Conservation (phyloP, 2,329 filamentous ascomycete genomes). For the Botrytis byssoidea region DNA sequence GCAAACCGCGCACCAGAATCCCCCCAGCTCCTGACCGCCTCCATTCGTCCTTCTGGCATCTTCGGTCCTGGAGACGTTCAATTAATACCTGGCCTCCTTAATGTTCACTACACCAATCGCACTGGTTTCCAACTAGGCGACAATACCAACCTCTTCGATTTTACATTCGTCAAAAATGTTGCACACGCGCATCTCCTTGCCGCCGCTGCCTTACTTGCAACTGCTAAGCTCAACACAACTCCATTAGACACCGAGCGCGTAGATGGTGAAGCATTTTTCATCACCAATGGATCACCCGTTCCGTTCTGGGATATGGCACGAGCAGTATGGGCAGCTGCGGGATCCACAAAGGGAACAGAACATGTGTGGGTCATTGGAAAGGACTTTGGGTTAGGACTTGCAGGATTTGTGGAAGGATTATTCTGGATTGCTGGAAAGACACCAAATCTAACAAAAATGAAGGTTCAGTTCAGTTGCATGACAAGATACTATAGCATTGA, state of each 20-base stretch:
- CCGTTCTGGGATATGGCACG: conserved; percentile 90
- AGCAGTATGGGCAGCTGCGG: conserved; percentile 63
- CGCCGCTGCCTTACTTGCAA: conserved; percentile 50
- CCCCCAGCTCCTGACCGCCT: conserved; percentile 65
- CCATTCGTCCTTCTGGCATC: conserved; percentile 84
- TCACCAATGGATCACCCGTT: conserved; percentile 80
- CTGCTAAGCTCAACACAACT: conserved; percentile 43
- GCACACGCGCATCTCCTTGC: conserved; percentile 83
- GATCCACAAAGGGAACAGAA: conserved; percentile 51
- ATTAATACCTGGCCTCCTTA: conserved; percentile 69
- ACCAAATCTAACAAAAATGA: conserved; percentile 48
- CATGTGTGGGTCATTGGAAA: conserved; percentile 56
- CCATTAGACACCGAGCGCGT: conserved; percentile 72
- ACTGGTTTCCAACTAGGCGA: conserved; percentile 78
- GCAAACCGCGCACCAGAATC: conserved; percentile 61
- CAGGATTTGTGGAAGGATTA: conserved; percentile 51
- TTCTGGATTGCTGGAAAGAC: conserved; percentile 50
- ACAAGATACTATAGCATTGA: conserved; percentile 74
- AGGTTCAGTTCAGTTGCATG: conserved; percentile 66
- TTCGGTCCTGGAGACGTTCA: conserved; percentile 87
- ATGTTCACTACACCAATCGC: conserved; percentile 65
- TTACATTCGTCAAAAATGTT: conserved; percentile 67
- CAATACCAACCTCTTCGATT: conserved; percentile 69
- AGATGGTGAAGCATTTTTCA: conserved; percentile 84
- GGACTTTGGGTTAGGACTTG: conserved; percentile 47